Evolutionary conservation across 768 basidiomycete species (phyloP), one percentile per base, ranked within the genome.

Genomic region (Lactifluus pinguis): DNA sequence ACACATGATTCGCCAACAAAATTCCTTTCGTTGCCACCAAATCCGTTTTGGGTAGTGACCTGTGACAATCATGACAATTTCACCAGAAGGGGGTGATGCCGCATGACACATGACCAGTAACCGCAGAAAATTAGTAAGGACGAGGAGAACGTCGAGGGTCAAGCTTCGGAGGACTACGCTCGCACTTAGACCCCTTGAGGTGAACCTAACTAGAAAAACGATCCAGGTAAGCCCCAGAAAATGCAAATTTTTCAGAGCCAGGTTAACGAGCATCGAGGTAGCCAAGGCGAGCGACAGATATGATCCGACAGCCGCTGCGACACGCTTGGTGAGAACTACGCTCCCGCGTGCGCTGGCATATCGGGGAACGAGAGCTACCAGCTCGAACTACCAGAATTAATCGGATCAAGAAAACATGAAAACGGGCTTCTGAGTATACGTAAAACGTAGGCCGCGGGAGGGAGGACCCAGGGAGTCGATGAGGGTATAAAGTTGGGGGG

Each of bases 241-340:
- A 45, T 19, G 15, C 17, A 10, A 15, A 4, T 19, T 34, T 34
- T 30, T n/a, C 30, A 19, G 42, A 32, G 13, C 11, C 32, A 36
- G 29, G 21, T 17, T 15, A 25, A 41, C 3, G 7, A 34, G 30
- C 11, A 13, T 49, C 21, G 39, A 36, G 29, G 25, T n/a, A 11
- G 21, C 39, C 29, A 13, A 25, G 8, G 19, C 5, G 30, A 8
- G 11, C 19, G 34, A 36, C 13, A 2, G 7, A 32, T 1, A 50
- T 15, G 17, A 32, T 3, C 17, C 15, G 42, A 19, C 34, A 21
- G 13, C n/a, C 49, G 60, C 63, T 59, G 36, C 49, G 47, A 55
- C 74, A 72, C 72, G 74, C 70, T 74, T 77, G 72, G 59, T 69
- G 75, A 79, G 79, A 61, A 77, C 76, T 71, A 67, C 78, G 76